These are phyloP conservation scores for Dioszegia aurantiaca DNA, from an alignment of 768 basidiomycete genomes.

Conservation along the genomic window DNA sequence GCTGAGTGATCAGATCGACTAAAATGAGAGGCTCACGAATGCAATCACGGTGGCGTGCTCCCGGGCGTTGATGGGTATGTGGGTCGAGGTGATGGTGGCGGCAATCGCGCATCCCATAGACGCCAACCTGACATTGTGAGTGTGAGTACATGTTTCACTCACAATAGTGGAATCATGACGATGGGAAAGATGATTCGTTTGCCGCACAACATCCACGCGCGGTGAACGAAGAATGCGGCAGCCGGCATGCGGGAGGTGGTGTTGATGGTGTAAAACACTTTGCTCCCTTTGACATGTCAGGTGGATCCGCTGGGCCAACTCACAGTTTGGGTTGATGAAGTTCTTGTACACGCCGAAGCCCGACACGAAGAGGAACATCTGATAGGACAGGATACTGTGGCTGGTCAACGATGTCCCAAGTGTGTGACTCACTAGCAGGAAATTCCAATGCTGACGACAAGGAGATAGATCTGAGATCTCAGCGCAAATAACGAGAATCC, in stretches of 20 bases:
- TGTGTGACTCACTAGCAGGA: neutral
- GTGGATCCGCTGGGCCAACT: neutral
- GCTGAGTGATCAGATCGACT: neutral
- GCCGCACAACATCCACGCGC: neutral
- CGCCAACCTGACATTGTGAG: neutral
- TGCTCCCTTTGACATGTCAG: neutral
- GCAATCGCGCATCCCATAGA: neutral
- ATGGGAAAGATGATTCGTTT: neutral
- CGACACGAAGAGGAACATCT: neutral
- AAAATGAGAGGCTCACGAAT: neutral
- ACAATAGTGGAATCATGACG: neutral
- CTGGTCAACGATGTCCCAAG: neutral
- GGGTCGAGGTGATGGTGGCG: neutral
- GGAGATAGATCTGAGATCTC: no score
- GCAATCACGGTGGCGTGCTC: neutral
- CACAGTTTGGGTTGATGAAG: neutral
- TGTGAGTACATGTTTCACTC: neutral
- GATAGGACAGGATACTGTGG: neutral
- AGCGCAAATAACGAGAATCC: no score
- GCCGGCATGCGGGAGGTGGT: neutral
- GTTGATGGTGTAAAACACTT: neutral
- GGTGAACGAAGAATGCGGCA: neutral
- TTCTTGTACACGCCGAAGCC: neutral
- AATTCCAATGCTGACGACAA: no score
- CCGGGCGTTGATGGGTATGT: neutral